Evolutionary conservation across 2,329 filamentous ascomycete genomes (phyloP).

Genomic region (Fusarium humuli): DNA sequence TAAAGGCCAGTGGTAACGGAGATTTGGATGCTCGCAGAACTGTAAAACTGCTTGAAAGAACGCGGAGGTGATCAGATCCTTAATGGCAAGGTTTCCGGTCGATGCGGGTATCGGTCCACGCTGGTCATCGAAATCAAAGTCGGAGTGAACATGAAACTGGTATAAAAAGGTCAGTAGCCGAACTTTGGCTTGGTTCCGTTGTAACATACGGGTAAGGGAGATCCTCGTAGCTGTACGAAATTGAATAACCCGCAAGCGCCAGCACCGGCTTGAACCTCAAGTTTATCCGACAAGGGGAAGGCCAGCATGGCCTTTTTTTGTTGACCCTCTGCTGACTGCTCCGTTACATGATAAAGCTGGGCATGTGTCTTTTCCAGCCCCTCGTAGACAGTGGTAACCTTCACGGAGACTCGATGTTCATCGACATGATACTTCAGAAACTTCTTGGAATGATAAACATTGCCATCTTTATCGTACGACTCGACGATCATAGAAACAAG

Average conservation of each 20-base stretch:
- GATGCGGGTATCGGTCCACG: conserved; percentile 6
- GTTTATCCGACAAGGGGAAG: conserved; percentile 14
- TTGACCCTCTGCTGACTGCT: background rate
- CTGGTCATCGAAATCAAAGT: conserved; percentile 10
- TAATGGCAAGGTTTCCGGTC: background rate
- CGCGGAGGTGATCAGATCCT: background rate
- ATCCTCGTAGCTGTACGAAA: conserved; percentile 17
- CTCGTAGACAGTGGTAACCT: background rate
- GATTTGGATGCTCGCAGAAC: conserved; percentile 1
- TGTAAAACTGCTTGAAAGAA: no score
- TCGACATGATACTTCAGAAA: conserved; percentile 1
- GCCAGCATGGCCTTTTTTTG: conserved; percentile 23
- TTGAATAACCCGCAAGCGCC: conserved; percentile 17
- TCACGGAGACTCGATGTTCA: background rate
- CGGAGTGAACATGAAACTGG: conserved; percentile 29
- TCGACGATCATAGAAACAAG: background rate
- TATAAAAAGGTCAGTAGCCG: background rate
- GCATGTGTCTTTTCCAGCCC: background rate
- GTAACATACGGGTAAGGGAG: background rate
- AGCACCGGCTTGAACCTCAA: background rate
- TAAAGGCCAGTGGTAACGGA: conserved; percentile 26
- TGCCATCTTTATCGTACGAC: background rate
- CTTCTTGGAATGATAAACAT: background rate
- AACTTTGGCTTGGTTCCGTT: no score
- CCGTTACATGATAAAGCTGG: conserved; percentile 26